Evolutionary conservation across 1,284 basidiomycete species (phyloP).

Genomic region (Apiotrichum sp.): DNA sequence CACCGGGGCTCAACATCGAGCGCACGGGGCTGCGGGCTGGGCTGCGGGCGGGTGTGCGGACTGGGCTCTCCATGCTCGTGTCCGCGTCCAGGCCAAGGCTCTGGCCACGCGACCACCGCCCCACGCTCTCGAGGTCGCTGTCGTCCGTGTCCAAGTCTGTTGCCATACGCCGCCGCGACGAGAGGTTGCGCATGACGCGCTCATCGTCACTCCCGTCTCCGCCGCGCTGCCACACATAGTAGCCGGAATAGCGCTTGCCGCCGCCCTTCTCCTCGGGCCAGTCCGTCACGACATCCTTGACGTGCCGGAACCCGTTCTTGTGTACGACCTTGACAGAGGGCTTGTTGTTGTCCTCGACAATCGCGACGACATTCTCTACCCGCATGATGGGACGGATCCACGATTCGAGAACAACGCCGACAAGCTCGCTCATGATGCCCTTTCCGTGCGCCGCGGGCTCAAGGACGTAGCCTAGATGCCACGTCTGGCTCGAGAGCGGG

Average conservation of each 20-base stretch:
- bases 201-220: conserved; percentile 1
- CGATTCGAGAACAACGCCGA: conserved; percentile 8
- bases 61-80: too few relatives aligned
- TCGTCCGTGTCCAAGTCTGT: background rate
- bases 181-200: conserved; percentile 3
- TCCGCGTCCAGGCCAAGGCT: background rate
- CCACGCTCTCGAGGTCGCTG: background rate
- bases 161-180: background rate
- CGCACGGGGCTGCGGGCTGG: too few relatives aligned
- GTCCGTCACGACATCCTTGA: conserved; percentile 3
- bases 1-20: background rate
- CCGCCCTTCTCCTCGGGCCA: conserved; percentile 28
- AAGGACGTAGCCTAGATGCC: conserved; percentile 19
- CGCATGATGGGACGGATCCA: conserved; percentile 11
- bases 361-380: conserved; percentile 7
- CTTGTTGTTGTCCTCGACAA: conserved; percentile 14
- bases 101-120: too few relatives aligned
- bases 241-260: conserved; percentile 7
- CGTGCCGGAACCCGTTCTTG: conserved; percentile 14
- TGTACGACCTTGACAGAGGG: conserved; percentile 4
- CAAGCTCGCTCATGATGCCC: conserved; percentile 13
- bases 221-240: conserved; percentile 9
- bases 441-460: conserved; percentile 11
- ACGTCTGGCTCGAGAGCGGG: conserved; percentile 5
- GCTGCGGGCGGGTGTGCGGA: background rate